These are phyloP conservation scores for Chlorella vulgaris DNA, from an alignment of 139 green algal genomes.

Conservation along the genomic window DNA sequence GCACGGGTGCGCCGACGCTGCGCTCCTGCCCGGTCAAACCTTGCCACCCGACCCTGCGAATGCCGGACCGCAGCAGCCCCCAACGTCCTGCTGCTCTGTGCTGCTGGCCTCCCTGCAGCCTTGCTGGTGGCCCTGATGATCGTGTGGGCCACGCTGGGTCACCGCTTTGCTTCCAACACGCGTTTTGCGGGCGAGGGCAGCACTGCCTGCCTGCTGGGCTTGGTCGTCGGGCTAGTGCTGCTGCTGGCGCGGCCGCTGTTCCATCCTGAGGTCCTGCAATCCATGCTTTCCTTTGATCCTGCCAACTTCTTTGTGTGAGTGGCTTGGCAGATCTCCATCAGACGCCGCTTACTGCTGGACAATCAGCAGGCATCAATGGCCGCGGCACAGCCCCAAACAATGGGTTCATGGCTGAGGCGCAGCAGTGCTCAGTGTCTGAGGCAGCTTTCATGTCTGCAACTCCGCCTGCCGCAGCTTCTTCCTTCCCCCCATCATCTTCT, in stretches of 20 bases:
- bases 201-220: conserved; percentile 53
- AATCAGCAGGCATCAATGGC: no score
- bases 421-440: neutral
- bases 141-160: conserved; percentile 60
- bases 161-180: conserved; percentile 52
- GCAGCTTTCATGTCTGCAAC: neutral
- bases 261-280: conserved; percentile 39
- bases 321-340: neutral
- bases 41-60: neutral
- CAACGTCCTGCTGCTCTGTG: neutral
- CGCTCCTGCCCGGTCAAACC: neutral
- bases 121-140: conserved; percentile 69
- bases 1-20: conserved; percentile 5
- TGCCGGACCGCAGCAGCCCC: no score
- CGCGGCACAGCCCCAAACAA: neutral
- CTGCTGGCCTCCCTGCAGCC: neutral
- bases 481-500: conserved; percentile 90
- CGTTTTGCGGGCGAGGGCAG: conserved; percentile 58
- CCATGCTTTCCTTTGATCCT: conserved; percentile 57
- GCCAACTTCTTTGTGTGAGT: conserved; percentile 63
- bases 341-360: no score
- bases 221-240: conserved; percentile 45
- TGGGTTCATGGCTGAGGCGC: neutral
- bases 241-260: conserved; percentile 44
- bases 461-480: conserved; percentile 80